phyloP scores from a whole-genome alignment of 257 asterid species.

The Fraxinus pennsylvanica region DNA sequence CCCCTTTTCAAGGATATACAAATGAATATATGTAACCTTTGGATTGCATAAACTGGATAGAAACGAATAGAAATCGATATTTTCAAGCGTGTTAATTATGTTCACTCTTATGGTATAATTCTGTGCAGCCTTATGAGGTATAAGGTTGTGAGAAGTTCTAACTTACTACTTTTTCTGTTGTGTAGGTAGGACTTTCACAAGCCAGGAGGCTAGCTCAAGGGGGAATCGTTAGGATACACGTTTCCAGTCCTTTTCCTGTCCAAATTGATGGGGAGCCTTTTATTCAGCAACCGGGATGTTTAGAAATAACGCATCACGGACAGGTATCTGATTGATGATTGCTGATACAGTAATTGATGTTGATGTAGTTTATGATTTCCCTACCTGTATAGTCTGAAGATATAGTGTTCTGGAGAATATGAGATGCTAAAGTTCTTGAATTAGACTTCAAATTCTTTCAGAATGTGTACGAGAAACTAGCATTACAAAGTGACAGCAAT shows the following conservation, averaged over 20 bases:
- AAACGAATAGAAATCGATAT: not conserved
- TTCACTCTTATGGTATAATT: not conserved
- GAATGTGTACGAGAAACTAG: not conserved
- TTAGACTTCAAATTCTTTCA: conserved; percentile 7
- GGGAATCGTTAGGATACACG: conserved; percentile 53
- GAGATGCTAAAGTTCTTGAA: conserved; percentile 5
- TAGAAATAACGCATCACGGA: conserved; percentile 74
- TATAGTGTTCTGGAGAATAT: not conserved
- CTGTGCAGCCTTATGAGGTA: conserved; percentile 1
- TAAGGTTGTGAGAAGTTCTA: conserved; percentile 16
- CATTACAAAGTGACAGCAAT: not conserved
- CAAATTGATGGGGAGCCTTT: conserved; percentile 93
- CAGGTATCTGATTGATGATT: conserved; percentile 50
- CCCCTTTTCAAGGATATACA: not conserved
- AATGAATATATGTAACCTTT: not conserved
- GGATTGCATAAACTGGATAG: conserved; percentile 12
- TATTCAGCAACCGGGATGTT: conserved; percentile 81
- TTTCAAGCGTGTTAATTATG: not conserved
- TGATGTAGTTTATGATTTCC: not conserved
- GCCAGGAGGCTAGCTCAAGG: conserved; percentile 94
- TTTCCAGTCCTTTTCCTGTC: conserved; percentile 83
- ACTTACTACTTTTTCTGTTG: conserved; percentile 24
- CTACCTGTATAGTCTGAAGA: conserved; percentile 10
- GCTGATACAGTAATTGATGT: not conserved
- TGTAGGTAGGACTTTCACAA: conserved; percentile 86